Evolutionary conservation across 345 rosid genomes (phyloP), one percentile per base, ranked within the genome.

Genomic region (Syzygium jambos): DNA sequence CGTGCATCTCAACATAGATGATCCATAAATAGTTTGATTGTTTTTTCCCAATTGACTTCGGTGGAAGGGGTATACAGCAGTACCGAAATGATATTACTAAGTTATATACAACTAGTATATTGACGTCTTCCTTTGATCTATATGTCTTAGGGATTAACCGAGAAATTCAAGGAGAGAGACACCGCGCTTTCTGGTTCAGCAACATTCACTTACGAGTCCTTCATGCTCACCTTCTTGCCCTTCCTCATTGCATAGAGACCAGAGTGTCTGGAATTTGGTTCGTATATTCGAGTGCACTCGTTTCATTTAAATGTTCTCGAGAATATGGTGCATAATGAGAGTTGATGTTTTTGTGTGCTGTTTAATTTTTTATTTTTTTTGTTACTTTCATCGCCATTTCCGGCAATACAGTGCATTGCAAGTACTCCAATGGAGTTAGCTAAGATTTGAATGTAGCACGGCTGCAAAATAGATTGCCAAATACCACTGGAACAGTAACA

Each of bases 121-220:
- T 29, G 30, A 65, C 77, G 34, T 29, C 1, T 65, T 65, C 11
- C 21, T 65, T 29, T 15, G 54, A 29, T 17, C 77, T 30, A 16
- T n/a, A 84, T 16, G 12, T 41, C 49, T 51, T 63, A 88, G 57
- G 85, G 87, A 14, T 59, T 85, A 22, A 85, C 85, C 5, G 87
- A 88, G 85, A 88, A 73, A 52, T 88, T 88, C 89, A 88, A 88
- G 87, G 85, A 88, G 87, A 88, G 55, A 83, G 89, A 88, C 84
- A 85, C 89, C 13, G 23, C 11, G 27, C 55, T 52, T 83, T 63
- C 85, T 51, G 38, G 89, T 21, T 88, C 52, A n/a, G 87, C 87
- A 25, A 73, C 78, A 13, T 88, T 85, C 89, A 85, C 85, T 65
- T 88, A 85, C 21, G 85, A 88, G 87, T 38, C 65, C 68, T 88